Percentiles rank a stretch among this genome's conserved stretches.
These are phyloP conservation scores for Trichomonascaceae sp. DNA, from an alignment of 1,139 yeast genomes.

Conservation along the genomic window DNA sequence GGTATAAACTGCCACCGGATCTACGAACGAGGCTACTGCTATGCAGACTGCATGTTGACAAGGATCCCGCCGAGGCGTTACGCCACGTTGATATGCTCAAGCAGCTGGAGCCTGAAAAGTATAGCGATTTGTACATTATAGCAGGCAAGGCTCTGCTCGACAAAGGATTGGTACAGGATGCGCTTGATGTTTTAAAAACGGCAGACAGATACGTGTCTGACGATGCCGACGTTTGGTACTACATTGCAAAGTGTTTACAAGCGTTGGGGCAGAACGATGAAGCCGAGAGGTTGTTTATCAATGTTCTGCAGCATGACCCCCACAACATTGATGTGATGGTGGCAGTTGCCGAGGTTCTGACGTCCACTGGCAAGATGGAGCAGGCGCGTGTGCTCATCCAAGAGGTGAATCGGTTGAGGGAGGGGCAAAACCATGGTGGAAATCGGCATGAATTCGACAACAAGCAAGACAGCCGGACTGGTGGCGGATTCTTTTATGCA, in stretches of 20 bases:
- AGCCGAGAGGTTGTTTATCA: conserved; percentile 54
- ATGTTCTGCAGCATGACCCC: conserved; percentile 45
- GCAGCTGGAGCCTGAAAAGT: conserved; percentile 43
- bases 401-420: conserved; percentile 31
- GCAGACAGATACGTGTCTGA: conserved; percentile 32
- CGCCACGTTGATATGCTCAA: conserved; percentile 51
- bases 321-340: conserved; percentile 59
- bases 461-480: conserved; percentile 1
- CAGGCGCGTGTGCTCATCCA: conserved; percentile 46
- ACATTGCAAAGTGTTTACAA: conserved; percentile 65
- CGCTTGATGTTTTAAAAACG: conserved; percentile 48
- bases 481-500: conserved; percentile 1
- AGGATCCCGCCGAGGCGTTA: conserved; percentile 54
- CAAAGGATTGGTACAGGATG: conserved; percentile 57
- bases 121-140: conserved; percentile 60
- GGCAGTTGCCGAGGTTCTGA: conserved; percentile 71
- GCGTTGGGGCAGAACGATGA: conserved; percentile 57
- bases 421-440: conserved; percentile 1
- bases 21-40: conserved; percentile 70
- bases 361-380: conserved; percentile 47
- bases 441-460: conserved; percentile 3
- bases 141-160: conserved; percentile 67
- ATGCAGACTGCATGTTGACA: conserved; percentile 49
- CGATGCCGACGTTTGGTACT: conserved; percentile 18
- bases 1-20: conserved; percentile 59